phyloP scores from a whole-genome alignment of 768 basidiomycete genomes.

The Lanmaoa rubissima region DNA sequence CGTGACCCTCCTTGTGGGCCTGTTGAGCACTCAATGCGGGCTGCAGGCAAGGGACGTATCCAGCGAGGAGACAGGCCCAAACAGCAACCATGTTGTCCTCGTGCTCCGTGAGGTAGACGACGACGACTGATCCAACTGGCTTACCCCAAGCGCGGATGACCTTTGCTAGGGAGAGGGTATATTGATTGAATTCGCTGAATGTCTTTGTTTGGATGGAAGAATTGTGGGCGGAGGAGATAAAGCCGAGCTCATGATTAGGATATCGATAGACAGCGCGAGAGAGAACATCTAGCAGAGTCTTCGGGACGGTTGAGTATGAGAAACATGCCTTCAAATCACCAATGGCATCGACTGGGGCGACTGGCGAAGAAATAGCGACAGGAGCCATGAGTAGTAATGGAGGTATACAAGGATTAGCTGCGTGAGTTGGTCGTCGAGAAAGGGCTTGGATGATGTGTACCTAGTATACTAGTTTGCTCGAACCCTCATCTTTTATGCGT shows the following conservation, averaged over 20 bases:
- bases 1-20: slow-evolving; percentile 9
- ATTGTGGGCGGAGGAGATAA: slow-evolving; percentile 22
- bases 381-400: too few species aligned
- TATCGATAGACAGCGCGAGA: too few species aligned
- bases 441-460: not conserved
- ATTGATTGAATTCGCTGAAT: slow-evolving; percentile 19
- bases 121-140: slow-evolving; percentile 26
- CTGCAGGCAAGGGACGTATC: slow-evolving; percentile 32
- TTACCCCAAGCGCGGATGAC: slow-evolving; percentile 24
- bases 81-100: slow-evolving; percentile 35
- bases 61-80: slow-evolving; percentile 32
- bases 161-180: slow-evolving; percentile 18
- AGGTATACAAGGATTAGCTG: not conserved
- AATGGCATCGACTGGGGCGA: too few species aligned
- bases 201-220: slow-evolving; percentile 29
- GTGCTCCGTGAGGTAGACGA: slow-evolving; percentile 32
- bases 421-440: not conserved
- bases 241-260: too few species aligned
- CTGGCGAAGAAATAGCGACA: too few species aligned
- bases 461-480: not conserved
- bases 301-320: too few species aligned
- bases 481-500: slow-evolving; percentile 22
- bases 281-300: too few species aligned
- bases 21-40: slow-evolving; percentile 35
- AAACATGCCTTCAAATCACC: too few species aligned